A percentile compares a stretch with the other conserved stretches of the same genome.
Evolutionary conservation across 345 rosid genomes (phyloP).

Genomic region (Camelina sativa): DNA sequence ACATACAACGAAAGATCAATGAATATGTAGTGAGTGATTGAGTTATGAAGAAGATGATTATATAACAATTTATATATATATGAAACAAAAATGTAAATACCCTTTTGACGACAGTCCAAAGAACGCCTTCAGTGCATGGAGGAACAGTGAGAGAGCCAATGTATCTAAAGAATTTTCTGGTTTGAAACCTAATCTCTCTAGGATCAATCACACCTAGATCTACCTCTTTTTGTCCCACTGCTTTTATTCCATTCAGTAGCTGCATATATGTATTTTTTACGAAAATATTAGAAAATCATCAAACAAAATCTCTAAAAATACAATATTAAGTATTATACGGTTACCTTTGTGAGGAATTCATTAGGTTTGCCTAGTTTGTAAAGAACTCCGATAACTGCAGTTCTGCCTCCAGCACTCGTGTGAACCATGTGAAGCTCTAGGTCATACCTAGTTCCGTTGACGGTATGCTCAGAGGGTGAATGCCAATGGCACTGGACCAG

Average conservation of each 20-base stretch:
- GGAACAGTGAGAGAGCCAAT: constrained; percentile 73
- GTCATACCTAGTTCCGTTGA: constrained; percentile 57
- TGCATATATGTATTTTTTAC: constrained; percentile 19
- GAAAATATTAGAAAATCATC: too few species aligned
- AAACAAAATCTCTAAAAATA: too few species aligned
- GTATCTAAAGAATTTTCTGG: constrained; percentile 67
- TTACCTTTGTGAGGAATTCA: constrained; percentile 59
- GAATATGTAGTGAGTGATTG: neutral
- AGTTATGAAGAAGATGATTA: neutral
- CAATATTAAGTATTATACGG: too few species aligned
- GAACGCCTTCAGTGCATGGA: constrained; percentile 79
- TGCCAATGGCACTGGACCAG: constrained; percentile 73
- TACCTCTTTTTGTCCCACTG: constrained; percentile 41
- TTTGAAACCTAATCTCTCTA: constrained; percentile 53
- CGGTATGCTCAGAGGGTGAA: constrained; percentile 67
- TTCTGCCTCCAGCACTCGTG: constrained; percentile 34
- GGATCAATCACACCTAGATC: constrained; percentile 61
- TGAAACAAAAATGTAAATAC: constrained; percentile 32
- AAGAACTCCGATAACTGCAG: constrained; percentile 61
- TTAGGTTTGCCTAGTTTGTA: constrained; percentile 64
- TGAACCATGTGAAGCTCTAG: constrained; percentile 79
- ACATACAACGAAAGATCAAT: neutral
- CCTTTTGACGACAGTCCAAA: constrained; percentile 69
- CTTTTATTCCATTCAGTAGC: constrained; percentile 53
- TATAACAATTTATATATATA: neutral